Percentiles rank a stretch among this genome's conserved stretches.
phyloP scores from a whole-genome alignment of 2,329 filamentous ascomycete genomes.

The Stemphylium beticola region DNA sequence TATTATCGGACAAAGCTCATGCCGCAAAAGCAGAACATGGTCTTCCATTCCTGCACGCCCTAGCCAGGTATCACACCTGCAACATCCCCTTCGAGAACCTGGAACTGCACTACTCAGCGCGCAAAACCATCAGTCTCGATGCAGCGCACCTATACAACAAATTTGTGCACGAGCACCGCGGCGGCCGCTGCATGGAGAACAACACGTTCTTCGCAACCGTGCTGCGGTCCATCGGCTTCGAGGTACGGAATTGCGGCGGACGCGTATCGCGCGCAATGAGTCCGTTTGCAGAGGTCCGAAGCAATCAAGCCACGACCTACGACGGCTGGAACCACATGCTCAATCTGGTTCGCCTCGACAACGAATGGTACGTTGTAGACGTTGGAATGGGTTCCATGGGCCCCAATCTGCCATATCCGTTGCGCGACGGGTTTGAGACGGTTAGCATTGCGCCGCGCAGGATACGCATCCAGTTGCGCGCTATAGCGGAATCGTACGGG shows the following conservation, averaged over 20 bases:
- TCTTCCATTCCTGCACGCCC: background rate
- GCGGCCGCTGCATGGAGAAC: constrained; percentile 65
- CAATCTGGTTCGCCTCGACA: constrained; percentile 44
- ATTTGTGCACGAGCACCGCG: constrained; percentile 50
- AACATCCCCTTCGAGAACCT: constrained; percentile 14
- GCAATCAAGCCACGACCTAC: constrained; percentile 14
- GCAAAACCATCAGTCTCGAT: constrained; percentile 52
- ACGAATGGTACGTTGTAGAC: constrained; percentile 38
- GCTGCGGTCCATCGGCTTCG: constrained; percentile 57
- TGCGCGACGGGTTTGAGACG: constrained; percentile 16
- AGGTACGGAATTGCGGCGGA: constrained; percentile 30
- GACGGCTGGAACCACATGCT: constrained; percentile 48
- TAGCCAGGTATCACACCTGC: background rate
- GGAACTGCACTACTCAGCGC: constrained; percentile 45
- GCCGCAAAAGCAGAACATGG: background rate
- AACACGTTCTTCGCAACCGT: constrained; percentile 59
- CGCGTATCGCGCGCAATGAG: constrained; percentile 22
- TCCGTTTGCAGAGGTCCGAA: constrained; percentile 14
- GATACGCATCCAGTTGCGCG: constrained; percentile 13
- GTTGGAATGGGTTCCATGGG: constrained; percentile 43
- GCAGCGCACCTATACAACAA: constrained; percentile 56
- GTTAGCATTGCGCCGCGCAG: constrained; percentile 15
- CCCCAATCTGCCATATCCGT: constrained; percentile 14
- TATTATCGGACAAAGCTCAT: background rate
- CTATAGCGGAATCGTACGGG: constrained; percentile 20